Evolutionary conservation across 2,329 filamentous ascomycete species (phyloP).

Genomic region (Elsinoe perseae): DNA sequence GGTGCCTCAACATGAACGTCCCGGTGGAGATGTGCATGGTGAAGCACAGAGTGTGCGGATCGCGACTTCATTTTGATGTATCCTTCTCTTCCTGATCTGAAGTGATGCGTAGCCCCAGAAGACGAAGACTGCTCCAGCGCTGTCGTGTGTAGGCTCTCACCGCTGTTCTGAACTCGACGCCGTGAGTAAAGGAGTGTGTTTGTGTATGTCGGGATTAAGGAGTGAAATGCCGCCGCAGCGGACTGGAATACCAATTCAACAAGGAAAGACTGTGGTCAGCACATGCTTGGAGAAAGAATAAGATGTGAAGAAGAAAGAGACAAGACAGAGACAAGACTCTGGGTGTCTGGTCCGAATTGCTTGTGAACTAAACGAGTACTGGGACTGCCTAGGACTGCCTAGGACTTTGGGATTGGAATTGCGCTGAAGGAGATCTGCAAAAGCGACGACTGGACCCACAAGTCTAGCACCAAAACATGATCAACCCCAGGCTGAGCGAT

Average conservation of each 20-base stretch:
- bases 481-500: not conserved
- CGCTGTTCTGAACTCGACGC: not conserved
- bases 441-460: not conserved
- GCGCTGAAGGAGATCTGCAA: slow-evolving; percentile 11
- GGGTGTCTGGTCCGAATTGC: not conserved
- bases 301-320: slow-evolving; percentile 4
- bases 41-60: slow-evolving; percentile 9
- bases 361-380: not conserved
- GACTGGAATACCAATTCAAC: not conserved
- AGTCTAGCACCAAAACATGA: slow-evolving; percentile 9
- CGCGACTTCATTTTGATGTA: slow-evolving; percentile 8
- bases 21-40: slow-evolving; percentile 14
- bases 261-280: slow-evolving; percentile 13
- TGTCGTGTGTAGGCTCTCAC: not conserved
- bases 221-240: slow-evolving; percentile 4
- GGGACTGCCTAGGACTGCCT: too few relatives aligned
- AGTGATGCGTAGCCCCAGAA: not conserved
- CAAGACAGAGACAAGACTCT: slow-evolving; percentile 8
- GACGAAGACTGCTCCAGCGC: not conserved
- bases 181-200: slow-evolving; percentile 8
- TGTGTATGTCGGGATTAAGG: slow-evolving; percentile 11
- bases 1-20: not conserved
- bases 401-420: slow-evolving; percentile 1
- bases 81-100: not conserved
- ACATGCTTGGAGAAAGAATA: not conserved